A percentile compares a stretch with the other conserved stretches of the same genome.
phyloP scores from a whole-genome alignment of 2,329 filamentous ascomycete species.

The Neonectria hederae region DNA sequence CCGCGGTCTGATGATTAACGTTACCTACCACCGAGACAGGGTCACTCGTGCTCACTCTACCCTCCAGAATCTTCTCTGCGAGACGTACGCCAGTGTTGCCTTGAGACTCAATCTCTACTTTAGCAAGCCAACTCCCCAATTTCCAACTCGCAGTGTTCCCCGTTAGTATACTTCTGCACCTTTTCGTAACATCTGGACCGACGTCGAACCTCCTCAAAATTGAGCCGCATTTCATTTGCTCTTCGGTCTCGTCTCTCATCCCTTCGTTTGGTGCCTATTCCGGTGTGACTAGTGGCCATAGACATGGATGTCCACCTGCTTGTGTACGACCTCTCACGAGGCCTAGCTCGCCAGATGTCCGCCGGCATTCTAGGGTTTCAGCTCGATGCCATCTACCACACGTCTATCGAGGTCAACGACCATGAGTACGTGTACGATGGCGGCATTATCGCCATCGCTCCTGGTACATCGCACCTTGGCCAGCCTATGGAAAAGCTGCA shows the following conservation, averaged over 20 bases:
- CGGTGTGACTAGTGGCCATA: neutral
- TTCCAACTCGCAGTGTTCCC: neutral
- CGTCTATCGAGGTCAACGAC: conserved; percentile 84
- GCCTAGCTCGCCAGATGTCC: conserved; percentile 65
- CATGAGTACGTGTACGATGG: conserved; percentile 92
- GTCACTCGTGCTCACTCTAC: conserved; percentile 11
- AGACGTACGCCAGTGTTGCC: conserved; percentile 41
- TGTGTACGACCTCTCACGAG: conserved; percentile 80
- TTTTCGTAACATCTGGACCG: neutral
- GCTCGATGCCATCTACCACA: conserved; percentile 96
- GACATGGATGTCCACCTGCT: conserved; percentile 80
- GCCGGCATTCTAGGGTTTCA: conserved; percentile 63
- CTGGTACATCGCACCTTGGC: conserved; percentile 88
- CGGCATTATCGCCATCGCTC: conserved; percentile 82
- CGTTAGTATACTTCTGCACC: neutral
- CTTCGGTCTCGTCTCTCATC: neutral
- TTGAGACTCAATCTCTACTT: conserved; percentile 13
- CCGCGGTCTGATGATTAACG: neutral
- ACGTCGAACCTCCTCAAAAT: neutral
- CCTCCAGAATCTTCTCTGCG: conserved; percentile 38
- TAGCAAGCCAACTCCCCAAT: neutral
- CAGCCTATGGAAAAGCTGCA: conserved; percentile 78
- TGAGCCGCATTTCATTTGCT: neutral
- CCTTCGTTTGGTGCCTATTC: conserved; percentile 1
- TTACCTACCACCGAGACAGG: conserved; percentile 2